Conservation (phyloP, 768 basidiomycete species). For the Tephrocybe sp. region DNA sequence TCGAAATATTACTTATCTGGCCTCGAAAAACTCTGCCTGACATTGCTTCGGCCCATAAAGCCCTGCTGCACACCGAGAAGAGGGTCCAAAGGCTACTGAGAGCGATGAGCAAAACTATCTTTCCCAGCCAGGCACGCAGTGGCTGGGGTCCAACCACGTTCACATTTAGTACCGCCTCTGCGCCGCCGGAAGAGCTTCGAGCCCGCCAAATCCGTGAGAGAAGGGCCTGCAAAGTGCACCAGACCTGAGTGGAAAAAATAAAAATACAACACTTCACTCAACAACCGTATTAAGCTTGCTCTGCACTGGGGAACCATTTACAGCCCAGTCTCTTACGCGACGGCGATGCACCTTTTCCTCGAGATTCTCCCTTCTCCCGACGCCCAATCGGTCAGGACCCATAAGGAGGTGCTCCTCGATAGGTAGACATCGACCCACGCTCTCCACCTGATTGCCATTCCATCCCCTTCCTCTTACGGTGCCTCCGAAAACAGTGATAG, state of each 20-base stretch:
- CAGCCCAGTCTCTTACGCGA: too few species aligned
- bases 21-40: slow-evolving; percentile 12
- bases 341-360: not conserved
- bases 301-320: too few species aligned
- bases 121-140: slow-evolving; percentile 12
- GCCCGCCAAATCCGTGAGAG: slow-evolving; percentile 19
- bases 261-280: not conserved
- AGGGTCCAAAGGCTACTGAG: slow-evolving; percentile 13
- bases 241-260: slow-evolving; percentile 4
- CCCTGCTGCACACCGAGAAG: slow-evolving; percentile 9
- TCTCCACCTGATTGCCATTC: slow-evolving; percentile 8
- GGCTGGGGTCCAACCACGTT: slow-evolving; percentile 15
- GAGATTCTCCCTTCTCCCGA: slow-evolving; percentile 13
- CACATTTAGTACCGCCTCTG: slow-evolving; percentile 13
- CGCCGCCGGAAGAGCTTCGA: slow-evolving; percentile 17
- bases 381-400: slow-evolving; percentile 8
- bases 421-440: slow-evolving; percentile 2
- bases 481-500: slow-evolving; percentile 7
- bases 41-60: slow-evolving; percentile 6
- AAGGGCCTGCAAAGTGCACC: slow-evolving; percentile 1
- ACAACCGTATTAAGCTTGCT: too few species aligned
- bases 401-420: slow-evolving; percentile 12
- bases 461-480: slow-evolving; percentile 1
- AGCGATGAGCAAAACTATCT: slow-evolving; percentile 11
- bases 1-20: slow-evolving; percentile 8